phyloP scores from a whole-genome alignment of 1,284 basidiomycete genomes.

The Meira miltonrushii region DNA sequence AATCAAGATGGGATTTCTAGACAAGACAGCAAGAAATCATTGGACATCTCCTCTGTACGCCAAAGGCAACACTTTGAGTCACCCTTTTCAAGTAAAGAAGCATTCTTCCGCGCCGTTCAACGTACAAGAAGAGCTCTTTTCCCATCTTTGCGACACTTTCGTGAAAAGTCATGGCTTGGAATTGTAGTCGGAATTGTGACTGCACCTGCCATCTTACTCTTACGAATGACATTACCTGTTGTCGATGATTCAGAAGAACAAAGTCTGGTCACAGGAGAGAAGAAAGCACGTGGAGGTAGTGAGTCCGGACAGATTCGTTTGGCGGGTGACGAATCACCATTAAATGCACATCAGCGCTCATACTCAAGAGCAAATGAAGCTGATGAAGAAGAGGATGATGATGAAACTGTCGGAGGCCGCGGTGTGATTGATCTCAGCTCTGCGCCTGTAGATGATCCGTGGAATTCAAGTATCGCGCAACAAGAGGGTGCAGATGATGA shows the following conservation, averaged over 20 bases:
- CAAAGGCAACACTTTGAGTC: not conserved
- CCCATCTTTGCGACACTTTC: constrained; percentile 75
- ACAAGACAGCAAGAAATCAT: not conserved
- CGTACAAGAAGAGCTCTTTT: constrained; percentile 58
- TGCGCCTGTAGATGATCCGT: constrained; percentile 5
- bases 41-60: not conserved
- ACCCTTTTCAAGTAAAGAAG: not conserved
- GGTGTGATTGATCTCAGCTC: constrained; percentile 9
- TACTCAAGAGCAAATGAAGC: constrained; percentile 13
- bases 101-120: not conserved
- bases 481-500: constrained; percentile 4
- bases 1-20: not conserved
- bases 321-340: constrained; percentile 25
- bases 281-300: constrained; percentile 22
- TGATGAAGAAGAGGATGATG: constrained; percentile 19
- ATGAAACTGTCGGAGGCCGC: constrained; percentile 5
- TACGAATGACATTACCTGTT: constrained; percentile 87
- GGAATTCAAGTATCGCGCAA: not conserved
- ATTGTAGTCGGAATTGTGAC: constrained; percentile 73
- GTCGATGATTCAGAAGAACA: constrained; percentile 60
- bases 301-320: constrained; percentile 37
- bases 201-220: constrained; percentile 73
- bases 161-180: constrained; percentile 67
- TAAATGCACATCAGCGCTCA: constrained; percentile 14
- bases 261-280: constrained; percentile 32